A percentile compares a stretch with the other conserved stretches of the same genome.
phyloP scores from a whole-genome alignment of 177 flowering plant species.

The Vitis hybrid region DNA sequence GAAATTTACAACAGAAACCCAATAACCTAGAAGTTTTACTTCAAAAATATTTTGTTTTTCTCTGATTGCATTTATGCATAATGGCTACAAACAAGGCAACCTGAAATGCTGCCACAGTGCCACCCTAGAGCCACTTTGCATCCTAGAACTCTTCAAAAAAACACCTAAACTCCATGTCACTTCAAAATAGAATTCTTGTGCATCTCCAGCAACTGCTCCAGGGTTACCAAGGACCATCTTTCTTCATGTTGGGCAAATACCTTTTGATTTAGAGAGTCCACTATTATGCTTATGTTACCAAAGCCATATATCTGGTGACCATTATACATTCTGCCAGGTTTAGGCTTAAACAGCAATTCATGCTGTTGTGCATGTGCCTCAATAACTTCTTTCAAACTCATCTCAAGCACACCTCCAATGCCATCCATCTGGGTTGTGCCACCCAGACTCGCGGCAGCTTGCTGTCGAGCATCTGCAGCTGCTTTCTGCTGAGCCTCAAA shows the following conservation, averaged over 20 bases:
- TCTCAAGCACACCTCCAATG: slow-evolving; percentile 33
- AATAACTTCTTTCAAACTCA: slow-evolving; percentile 82
- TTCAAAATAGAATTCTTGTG: slow-evolving; percentile 37
- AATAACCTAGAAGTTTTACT: too few species aligned
- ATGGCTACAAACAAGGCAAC: background rate
- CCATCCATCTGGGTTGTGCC: slow-evolving; percentile 27
- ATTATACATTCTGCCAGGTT: slow-evolving; percentile 73
- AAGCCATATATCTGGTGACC: slow-evolving; percentile 88
- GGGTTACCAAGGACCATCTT: slow-evolving; percentile 65
- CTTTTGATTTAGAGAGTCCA: slow-evolving; percentile 72
- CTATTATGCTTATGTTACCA: slow-evolving; percentile 70
- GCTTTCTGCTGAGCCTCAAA: slow-evolving; percentile 79
- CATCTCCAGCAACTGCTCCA: slow-evolving; percentile 69
- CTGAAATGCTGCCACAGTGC: background rate
- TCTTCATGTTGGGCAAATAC: slow-evolving; percentile 71
- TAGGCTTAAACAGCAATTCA: slow-evolving; percentile 72
- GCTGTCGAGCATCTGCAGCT: slow-evolving; percentile 52
- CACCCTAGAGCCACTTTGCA: background rate
- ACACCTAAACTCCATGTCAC: slow-evolving; percentile 25
- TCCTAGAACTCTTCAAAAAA: background rate
- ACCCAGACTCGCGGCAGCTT: slow-evolving; percentile 27
- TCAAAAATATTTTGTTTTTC: too few species aligned
- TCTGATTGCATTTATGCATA: background rate
- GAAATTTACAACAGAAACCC: too few species aligned
- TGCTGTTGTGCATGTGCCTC: slow-evolving; percentile 71